Base-by-base conservation (phyloP, 1,284 basidiomycete species). In the Sporisorium graminicola region DNA sequence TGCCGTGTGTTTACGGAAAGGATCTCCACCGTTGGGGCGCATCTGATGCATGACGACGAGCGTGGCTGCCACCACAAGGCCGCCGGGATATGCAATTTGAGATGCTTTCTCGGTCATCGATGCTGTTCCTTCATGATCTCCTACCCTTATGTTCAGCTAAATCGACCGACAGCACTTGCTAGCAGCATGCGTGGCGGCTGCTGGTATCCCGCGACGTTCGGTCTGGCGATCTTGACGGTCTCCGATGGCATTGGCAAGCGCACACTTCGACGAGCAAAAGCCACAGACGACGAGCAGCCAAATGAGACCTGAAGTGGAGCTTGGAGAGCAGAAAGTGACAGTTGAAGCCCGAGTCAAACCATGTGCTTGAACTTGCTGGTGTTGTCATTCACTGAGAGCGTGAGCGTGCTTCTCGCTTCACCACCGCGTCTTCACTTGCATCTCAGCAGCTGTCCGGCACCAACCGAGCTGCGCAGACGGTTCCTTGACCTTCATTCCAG, bases 11-110 rank as follows among this genome's bases (percentile, higher is more conserved):
- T 14, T 1, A 2, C 40, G 40, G 53, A 40, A 9, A 29, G 42
- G 27, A 12, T 44, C 53, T n/a, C 26, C 27, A 29, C 29, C 40
- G n/a, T 24, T 29, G 5, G 42, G n/a, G 29, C 27, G 53, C 42
- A 26, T 31, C 42, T 33, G 16, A 55, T 44, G 53, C 20, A 31
- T 55, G 53, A 31, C 53, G 42, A 55, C 27, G 22, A n/a, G 26
- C 37, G 24, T 5, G 5, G 24, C 35, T 27, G 26, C 26, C 27
- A 8, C 14, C 27, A 27, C 27, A 14, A 29, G 0, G 10, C 18
- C 9, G 18, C 29, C n/a, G 5, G 14, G 10, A 29, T 2, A 49
- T 29, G 18, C 27, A 9, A n/a, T 49, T n/a, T 18, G 29, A 20
- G 18, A 20, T 33, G 29, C n/a, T 50, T 10, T 50, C 18, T 31